A percentile compares a stretch with the other conserved stretches of the same genome.
Evolutionary conservation across 1,284 basidiomycete species (phyloP).

Genomic region (Cryptococcus sp.): DNA sequence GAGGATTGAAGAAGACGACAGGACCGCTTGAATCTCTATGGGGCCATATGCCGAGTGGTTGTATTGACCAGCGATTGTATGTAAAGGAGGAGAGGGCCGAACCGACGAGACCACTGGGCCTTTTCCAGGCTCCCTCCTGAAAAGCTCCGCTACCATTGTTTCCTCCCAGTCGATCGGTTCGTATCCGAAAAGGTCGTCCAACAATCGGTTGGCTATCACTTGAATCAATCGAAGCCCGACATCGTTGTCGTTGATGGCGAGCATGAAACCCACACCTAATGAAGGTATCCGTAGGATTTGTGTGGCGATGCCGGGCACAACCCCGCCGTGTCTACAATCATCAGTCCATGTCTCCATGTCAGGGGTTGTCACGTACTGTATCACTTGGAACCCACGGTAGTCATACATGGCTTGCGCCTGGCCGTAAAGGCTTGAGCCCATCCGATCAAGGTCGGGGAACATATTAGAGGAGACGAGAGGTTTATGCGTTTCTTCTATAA

Average conservation of each 20-base stretch:
- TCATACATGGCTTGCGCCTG: slow-evolving; percentile 15
- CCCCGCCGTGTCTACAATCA: background rate
- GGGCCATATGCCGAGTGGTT: too few species aligned
- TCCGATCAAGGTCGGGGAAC: background rate
- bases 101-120: too few species aligned
- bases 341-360: too few species aligned
- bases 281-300: slow-evolving; percentile 16
- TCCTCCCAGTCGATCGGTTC: slow-evolving; percentile 24
- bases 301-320: slow-evolving; percentile 22
- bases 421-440: slow-evolving; percentile 23
- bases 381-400: slow-evolving; percentile 21
- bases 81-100: too few species aligned
- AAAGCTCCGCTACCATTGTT: background rate
- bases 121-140: too few species aligned
- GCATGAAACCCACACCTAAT: slow-evolving; percentile 14
- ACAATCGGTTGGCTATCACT: slow-evolving; percentile 12
- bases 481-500: slow-evolving; percentile 11
- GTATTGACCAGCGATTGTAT: too few species aligned
- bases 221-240: slow-evolving; percentile 14
- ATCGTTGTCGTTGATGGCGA: slow-evolving; percentile 25
- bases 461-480: slow-evolving; percentile 1
- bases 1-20: too few species aligned
- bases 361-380: too few species aligned
- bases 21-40: too few species aligned
- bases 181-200: slow-evolving; percentile 21